phyloP scores from a whole-genome alignment of 2,329 filamentous ascomycete species.

The Epichloe festucae region DNA sequence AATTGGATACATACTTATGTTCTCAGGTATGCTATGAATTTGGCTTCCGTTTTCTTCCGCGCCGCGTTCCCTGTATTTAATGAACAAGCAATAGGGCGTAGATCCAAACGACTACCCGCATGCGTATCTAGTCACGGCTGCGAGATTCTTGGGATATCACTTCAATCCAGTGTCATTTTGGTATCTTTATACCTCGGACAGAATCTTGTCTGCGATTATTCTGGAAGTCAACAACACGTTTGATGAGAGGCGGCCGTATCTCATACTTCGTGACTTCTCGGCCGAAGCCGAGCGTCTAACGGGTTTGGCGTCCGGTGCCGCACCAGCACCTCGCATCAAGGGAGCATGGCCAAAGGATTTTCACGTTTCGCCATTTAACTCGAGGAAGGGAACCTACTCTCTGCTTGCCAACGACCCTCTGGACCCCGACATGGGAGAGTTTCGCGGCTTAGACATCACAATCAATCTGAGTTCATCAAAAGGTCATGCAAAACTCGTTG shows the following conservation, averaged over 20 bases:
- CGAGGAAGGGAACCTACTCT: constrained; percentile 41
- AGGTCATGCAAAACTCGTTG: constrained; percentile 45
- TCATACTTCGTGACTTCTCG: constrained; percentile 16
- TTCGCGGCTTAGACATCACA: constrained; percentile 39
- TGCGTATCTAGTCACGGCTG: constrained; percentile 59
- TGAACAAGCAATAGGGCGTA: constrained; percentile 32
- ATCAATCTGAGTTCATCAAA: constrained; percentile 50
- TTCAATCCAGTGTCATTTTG: constrained; percentile 71
- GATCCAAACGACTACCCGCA: constrained; percentile 47
- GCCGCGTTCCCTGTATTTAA: neutral
- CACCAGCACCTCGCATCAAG: constrained; percentile 23
- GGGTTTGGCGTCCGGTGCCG: neutral
- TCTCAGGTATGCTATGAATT: constrained; percentile 34
- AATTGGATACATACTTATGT: constrained; percentile 46
- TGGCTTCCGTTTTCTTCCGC: constrained; percentile 6
- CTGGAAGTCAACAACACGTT: constrained; percentile 70
- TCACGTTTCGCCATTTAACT: constrained; percentile 66
- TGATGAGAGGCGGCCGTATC: constrained; percentile 44
- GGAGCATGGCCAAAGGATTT: constrained; percentile 56
- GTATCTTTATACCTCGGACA: constrained; percentile 55
- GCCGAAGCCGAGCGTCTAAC: constrained; percentile 9
- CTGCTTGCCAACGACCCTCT: constrained; percentile 35
- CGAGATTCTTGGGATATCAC: constrained; percentile 54
- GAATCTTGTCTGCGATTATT: constrained; percentile 49
- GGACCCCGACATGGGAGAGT: constrained; percentile 20